A percentile compares a stretch with the other conserved stretches of the same genome.
phyloP scores from a whole-genome alignment of 352 stramenopile species.

The Phytophthora agathidicida region DNA sequence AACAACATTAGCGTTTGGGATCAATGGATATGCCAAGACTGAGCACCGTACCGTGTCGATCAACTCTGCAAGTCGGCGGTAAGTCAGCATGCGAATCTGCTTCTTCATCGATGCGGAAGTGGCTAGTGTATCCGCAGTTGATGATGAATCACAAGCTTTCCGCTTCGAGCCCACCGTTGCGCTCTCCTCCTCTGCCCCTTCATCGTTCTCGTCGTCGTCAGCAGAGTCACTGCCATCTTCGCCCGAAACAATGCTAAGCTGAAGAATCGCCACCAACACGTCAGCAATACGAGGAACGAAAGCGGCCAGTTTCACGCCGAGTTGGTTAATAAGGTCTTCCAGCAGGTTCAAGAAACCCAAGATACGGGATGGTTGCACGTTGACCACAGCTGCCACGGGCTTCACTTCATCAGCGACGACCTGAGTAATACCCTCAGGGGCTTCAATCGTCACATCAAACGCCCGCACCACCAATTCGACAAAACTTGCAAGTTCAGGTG shows the following conservation, averaged over 20 bases:
- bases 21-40: neutral
- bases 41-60: conserved; percentile 56
- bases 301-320: conserved; percentile 81
- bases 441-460: conserved; percentile 72
- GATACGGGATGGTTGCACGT: conserved; percentile 76
- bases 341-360: conserved; percentile 92
- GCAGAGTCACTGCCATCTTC: conserved; percentile 34
- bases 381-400: conserved; percentile 43
- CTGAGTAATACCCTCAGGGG: conserved; percentile 1
- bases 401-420: conserved; percentile 17
- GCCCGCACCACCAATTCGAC: conserved; percentile 89
- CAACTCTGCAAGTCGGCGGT: conserved; percentile 75
- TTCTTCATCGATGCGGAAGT: conserved; percentile 68
- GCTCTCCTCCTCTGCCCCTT: conserved; percentile 16
- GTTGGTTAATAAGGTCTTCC: conserved; percentile 86
- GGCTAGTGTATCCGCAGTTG: conserved; percentile 8
- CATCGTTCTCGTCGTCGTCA: conserved; percentile 25
- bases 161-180: conserved; percentile 28
- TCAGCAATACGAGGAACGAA: conserved; percentile 85
- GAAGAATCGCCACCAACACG: conserved; percentile 77
- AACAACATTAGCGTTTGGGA: conserved; percentile 8
- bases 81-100: conserved; percentile 82
- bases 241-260: conserved; percentile 45
- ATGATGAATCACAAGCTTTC: conserved; percentile 13
- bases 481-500: conserved; percentile 83